Base-by-base conservation (phyloP, 192 early-diverging fungal genomes). In the Rhizophagus prolifer region DNA sequence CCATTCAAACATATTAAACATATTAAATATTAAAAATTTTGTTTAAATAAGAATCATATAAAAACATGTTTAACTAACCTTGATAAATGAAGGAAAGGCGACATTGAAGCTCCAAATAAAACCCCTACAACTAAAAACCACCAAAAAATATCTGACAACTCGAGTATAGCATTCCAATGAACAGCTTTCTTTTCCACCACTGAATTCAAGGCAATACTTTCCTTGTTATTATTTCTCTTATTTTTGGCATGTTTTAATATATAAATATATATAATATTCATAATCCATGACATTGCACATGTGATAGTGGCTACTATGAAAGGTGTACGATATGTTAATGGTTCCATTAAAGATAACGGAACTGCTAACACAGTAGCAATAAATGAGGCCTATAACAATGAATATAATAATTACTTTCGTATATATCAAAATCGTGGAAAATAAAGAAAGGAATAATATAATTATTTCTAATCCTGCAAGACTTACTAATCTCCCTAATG, bases 221-320 rank as follows among this genome's bases (percentile, higher is more conserved):
- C 78, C 77, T 62, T 82, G 77, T 30, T 80, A 79, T 16, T 84
- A 73, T 68, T 81, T 82, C n/a, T 82, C 79, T 80, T 62, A 46
- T 75, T 65, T 8, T 65, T 44, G 13, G 74, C 74, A 19, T 75
- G 62, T 46, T 30, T 75, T 31, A 93, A 83, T 25, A 91, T 72
- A 23, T 80, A 77, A 72, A 94, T 81, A 76, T 92, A 93, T 25
- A 89, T 76, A 46, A 94, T 81, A 58, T 93, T 93, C 76, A 92
- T 88, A 21, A 81, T 73, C 89, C 89, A 91, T 3, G 93, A 92
- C 31, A 90, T 62, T 7, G 90, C 75, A 58, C 92, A 94, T 21
- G 92, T 83, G 9, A 85, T 50, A 64, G 91, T 82, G 44, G 91
- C 89, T 41, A 92, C 88, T 1, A 82, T 41, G 78, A 81, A 89